These are phyloP conservation scores for Ophiostoma fasciatum DNA, from an alignment of 2,329 filamentous ascomycete genomes.

Conservation along the genomic window DNA sequence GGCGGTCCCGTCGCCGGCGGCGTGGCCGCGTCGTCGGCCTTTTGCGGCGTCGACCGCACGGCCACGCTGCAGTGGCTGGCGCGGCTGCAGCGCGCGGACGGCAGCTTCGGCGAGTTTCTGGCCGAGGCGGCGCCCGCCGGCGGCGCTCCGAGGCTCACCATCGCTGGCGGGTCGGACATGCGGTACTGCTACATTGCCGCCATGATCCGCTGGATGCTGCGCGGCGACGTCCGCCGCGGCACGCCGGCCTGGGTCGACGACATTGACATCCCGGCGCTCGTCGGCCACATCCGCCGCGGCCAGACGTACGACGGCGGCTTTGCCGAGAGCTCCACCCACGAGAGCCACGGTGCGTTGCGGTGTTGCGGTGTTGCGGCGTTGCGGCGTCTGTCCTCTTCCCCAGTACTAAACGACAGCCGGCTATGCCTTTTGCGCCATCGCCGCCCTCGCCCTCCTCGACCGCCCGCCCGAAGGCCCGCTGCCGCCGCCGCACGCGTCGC, in stretches of 20 bases:
- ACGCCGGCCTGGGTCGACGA: constrained; percentile 47
- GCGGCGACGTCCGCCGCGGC: constrained; percentile 36
- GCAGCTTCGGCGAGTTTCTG: constrained; percentile 80
- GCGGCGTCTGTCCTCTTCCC: background rate
- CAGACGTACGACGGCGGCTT: constrained; percentile 78
- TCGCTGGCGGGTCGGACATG: constrained; percentile 73
- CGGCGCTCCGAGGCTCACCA: no score
- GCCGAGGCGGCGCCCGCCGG: constrained; percentile 26
- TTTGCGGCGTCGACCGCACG: constrained; percentile 49
- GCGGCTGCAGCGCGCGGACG: constrained; percentile 63
- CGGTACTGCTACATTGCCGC: constrained; percentile 78
- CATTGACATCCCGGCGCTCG: constrained; percentile 57
- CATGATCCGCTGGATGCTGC: constrained; percentile 67
- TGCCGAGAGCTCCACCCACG: constrained; percentile 60
- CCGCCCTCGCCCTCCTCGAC: constrained; percentile 61
- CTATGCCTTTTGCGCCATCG: constrained; percentile 79
- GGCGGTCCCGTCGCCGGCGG: background rate
- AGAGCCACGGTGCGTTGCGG: constrained; percentile 56
- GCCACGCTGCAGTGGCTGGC: constrained; percentile 61
- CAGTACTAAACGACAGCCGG: constrained; percentile 43
- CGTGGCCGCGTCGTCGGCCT: constrained; percentile 18
- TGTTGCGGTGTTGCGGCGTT: no score
- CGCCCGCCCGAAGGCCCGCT: constrained; percentile 31
- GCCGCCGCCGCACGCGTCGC: constrained; percentile 12
- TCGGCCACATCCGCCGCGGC: constrained; percentile 47